Base-by-base conservation (phyloP, 129 eudicot species). In the Tagetes erecta region DNA sequence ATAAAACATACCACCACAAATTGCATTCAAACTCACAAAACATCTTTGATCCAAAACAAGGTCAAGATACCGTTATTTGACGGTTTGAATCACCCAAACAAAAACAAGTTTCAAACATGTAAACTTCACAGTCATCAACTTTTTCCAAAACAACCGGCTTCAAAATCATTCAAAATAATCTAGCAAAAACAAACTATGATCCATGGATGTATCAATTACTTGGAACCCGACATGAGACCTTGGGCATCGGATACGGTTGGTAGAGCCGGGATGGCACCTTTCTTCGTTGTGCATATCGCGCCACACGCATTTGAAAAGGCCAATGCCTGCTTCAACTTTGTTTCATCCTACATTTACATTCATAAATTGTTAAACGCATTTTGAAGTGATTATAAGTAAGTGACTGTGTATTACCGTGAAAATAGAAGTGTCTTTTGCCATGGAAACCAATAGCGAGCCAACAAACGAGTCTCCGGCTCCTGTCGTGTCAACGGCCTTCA, bases 401-500 rank as follows among this genome's bases (percentile, higher is more conserved):
- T 55, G 39, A 38, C 66, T 35, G 11, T 44, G 8, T 0, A 0
- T 73, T 47, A 86, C 90, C 86, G 84, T 79, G 20, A 87, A 81
- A 42, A 87, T 81, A 7, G 86, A 67, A 44, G 66, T 46, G 75
- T 88, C 87, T 64, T 85, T 80, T 1, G 83, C 86, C 74, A 88
- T 72, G 10, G 89, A 83, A 76, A 75, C 78, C 42, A 88, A 56
- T 8, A 85, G 38, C n/a, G 90, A 70, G 6, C 96, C 96, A 0
- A 90, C 96, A 46, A 90, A 90, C 6, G 96, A 74, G 68, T 90
- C 96, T 20, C 96, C 96, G 4, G 96, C 96, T 67, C 96, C 96
- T 1, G 96, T 90, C 58, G 96, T 90, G 76, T 90, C 96, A 13
- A 90, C 40, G 31, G 96, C 66, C 70, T 79, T 85, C 60, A 90